A percentile compares a stretch with the other conserved stretches of the same genome.
phyloP scores from a whole-genome alignment of 2,329 filamentous ascomycete genomes.

The Dactylellina haptotyla region DNA sequence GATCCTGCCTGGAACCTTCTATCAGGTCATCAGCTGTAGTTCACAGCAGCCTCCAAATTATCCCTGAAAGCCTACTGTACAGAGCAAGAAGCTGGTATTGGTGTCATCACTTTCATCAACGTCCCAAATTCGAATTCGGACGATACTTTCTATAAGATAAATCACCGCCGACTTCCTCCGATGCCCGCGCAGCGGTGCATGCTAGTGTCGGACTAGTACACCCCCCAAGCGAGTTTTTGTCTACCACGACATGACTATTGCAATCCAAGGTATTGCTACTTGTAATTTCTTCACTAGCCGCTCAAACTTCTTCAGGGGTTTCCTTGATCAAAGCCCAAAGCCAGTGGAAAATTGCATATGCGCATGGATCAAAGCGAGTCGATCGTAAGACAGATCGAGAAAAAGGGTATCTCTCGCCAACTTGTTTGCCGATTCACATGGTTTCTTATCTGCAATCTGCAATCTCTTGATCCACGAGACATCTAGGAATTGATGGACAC shows the following conservation, averaged over 20 bases:
- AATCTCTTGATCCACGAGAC: not conserved
- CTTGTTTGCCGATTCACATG: not conserved
- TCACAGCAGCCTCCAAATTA: constrained; percentile 5
- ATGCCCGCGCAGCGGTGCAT: not conserved
- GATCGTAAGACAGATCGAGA: too few species aligned
- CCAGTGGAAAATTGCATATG: too few species aligned
- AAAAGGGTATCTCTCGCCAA: not conserved
- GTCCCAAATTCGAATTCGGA: not conserved
- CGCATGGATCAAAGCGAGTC: too few species aligned
- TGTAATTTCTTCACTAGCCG: too few species aligned
- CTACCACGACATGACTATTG: too few species aligned
- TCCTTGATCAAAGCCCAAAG: too few species aligned
- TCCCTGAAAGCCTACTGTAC: not conserved
- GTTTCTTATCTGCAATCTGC: too few species aligned
- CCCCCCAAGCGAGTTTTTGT: too few species aligned
- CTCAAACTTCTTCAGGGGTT: too few species aligned
- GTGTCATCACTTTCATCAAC: not conserved
- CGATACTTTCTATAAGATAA: not conserved
- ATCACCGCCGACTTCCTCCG: constrained; percentile 27
- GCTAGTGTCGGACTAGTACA: too few species aligned
- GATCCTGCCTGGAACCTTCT: constrained; percentile 25
- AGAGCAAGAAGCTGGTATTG: not conserved
- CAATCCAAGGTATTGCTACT: too few species aligned
- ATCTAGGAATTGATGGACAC: not conserved
- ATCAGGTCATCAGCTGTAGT: constrained; percentile 9